A percentile compares a stretch with the other conserved stretches of the same genome.
These are phyloP conservation scores for Serendipita vermifera DNA, from an alignment of 768 basidiomycete species.

Conservation along the genomic window DNA sequence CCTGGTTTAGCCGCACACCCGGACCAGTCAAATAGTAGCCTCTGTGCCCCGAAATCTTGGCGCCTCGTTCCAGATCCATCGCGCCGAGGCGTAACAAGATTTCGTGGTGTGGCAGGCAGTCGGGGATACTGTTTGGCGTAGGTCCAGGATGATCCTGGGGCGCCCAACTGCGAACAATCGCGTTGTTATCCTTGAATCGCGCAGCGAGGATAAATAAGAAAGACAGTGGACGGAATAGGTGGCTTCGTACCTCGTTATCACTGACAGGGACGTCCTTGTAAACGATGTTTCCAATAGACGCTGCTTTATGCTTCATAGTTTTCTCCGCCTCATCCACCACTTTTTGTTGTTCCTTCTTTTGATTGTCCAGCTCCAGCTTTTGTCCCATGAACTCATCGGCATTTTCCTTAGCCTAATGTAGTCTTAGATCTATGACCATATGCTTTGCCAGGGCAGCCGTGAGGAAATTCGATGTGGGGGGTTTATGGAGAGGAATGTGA, in stretches of 20 bases:
- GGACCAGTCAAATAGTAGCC: constrained; percentile 95
- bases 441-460: background rate
- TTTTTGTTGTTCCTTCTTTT: constrained; percentile 62
- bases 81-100: constrained; percentile 86
- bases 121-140: constrained; percentile 47
- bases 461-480: background rate
- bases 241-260: constrained; percentile 59
- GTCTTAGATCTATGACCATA: constrained; percentile 6
- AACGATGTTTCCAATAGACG: constrained; percentile 83
- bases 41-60: constrained; percentile 89
- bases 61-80: constrained; percentile 90
- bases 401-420: constrained; percentile 67
- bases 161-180: constrained; percentile 69
- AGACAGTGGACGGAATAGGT: background rate
- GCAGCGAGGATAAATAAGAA: background rate
- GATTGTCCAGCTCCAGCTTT: constrained; percentile 76
- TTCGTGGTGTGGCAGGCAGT: constrained; percentile 95
- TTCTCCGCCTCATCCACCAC: constrained; percentile 64
- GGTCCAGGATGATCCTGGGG: constrained; percentile 62
- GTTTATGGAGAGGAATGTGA: constrained; percentile 3
- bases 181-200: constrained; percentile 70
- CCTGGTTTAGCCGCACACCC: constrained; percentile 94
- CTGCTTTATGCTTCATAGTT: constrained; percentile 67
- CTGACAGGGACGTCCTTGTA: constrained; percentile 77
- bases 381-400: constrained; percentile 75